Evolutionary conservation across 176 grass and related monocot species (phyloP), one percentile per base, ranked within the genome.

Genomic region (Phoenix roebelenii): DNA sequence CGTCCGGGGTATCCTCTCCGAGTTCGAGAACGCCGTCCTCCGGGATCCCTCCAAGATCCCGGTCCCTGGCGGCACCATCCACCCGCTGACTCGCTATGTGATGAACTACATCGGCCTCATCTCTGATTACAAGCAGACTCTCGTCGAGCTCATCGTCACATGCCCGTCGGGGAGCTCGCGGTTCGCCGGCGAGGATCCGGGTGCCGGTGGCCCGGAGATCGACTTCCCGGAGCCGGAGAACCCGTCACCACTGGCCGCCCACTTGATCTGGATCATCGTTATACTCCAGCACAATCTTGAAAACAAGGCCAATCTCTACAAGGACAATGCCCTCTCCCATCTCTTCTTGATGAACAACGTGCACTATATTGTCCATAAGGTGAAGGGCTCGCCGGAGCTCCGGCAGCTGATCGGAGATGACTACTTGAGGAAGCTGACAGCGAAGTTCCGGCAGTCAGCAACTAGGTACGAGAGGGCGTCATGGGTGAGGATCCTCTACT

Each of bases 331-430:
- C 5, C 82, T 92, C 7, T 91, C 71, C 12, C 84, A 91, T 50
- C 65, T 98, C 58, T 98, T 98, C 68, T 5, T 83, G 6, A 80
- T 98, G 93, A 98, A 98, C 76, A 98, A 98, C 72, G 77, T 83
- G 25, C 93, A 98, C 76, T 98, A 98, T 52, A 92, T 98, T 14
- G 81, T 83, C 2, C 72, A 92, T 73, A 98, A 98, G 84, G 67
- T 89, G 49, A 98, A 82, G 68, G 81, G 77, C 50, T 88, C 93
- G 15, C 55, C 59, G 2, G 87, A 98, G 49, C 87, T 98, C 55
- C 56, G 81, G 24, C 60, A 50, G 7, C 72, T 92, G 30, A 77
- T 92, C 29, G 84, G 93, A 16, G 76, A 98, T 73, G 77, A 25
- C 49, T 92, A 98, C 64, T 70, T 98, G 30, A 80, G 56, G 76